A percentile compares a stretch with the other conserved stretches of the same genome.
Conservation (phyloP, 345 rosid genomes). For the Rubroshorea leprosula region DNA sequence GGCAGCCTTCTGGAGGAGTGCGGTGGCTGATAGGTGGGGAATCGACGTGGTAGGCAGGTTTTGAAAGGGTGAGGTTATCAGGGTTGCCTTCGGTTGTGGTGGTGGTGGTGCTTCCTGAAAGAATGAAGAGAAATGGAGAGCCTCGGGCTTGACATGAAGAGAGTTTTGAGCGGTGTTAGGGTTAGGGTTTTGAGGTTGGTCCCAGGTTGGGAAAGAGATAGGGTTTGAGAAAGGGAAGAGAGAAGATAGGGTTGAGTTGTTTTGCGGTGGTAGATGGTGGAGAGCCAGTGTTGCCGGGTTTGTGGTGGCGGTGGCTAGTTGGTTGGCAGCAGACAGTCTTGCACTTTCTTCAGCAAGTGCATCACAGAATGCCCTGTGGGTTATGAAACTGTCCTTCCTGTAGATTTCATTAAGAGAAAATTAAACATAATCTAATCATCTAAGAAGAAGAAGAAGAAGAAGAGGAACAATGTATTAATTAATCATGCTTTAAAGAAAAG, state of each 20-base stretch:
- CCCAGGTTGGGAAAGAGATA: conserved; percentile 26
- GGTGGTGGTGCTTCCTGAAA: conserved; percentile 21
- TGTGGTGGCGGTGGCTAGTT: conserved; percentile 17
- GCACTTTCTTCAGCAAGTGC: conserved; percentile 92
- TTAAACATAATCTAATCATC: not conserved
- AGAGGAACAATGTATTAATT: too few relatives aligned
- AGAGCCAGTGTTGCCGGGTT: conserved; percentile 16
- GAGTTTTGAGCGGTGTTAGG: conserved; percentile 17
- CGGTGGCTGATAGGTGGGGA: conserved; percentile 73
- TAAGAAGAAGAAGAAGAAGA: too few relatives aligned
- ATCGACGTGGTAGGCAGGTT: conserved; percentile 32
- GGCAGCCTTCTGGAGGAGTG: conserved; percentile 87
- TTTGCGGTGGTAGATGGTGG: conserved; percentile 20
- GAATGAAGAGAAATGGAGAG: conserved; percentile 24
- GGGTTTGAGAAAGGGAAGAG: conserved; percentile 26
- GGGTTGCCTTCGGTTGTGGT: conserved; percentile 3
- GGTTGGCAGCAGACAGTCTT: conserved; percentile 51
- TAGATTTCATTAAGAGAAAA: conserved; percentile 3
- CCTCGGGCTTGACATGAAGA: conserved; percentile 38
- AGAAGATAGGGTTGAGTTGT: conserved; percentile 20
- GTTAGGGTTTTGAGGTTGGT: conserved; percentile 36
- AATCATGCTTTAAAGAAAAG: not conserved
- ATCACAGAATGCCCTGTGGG: conserved; percentile 91
- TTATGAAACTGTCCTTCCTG: conserved; percentile 96
- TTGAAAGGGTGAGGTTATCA: conserved; percentile 30